Percentiles rank a stretch among this genome's conserved stretches.
Evolutionary conservation across 2,329 filamentous ascomycete species (phyloP).

Genomic region (Neonectria ditissima): DNA sequence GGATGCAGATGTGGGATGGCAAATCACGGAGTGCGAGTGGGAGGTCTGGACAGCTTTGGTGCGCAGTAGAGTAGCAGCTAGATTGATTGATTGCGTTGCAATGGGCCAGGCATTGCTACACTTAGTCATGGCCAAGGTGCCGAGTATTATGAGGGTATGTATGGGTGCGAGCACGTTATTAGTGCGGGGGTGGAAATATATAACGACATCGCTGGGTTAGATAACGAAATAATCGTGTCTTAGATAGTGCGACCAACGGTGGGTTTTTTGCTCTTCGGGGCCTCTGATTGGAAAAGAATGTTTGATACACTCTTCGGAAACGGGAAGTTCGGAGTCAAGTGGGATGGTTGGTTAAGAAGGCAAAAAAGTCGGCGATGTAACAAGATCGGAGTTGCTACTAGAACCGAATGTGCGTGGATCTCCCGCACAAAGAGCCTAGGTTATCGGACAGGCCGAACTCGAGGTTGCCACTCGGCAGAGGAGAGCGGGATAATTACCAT

Average conservation of each 20-base stretch:
- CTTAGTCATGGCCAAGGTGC: not conserved
- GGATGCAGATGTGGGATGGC: constrained; percentile 2
- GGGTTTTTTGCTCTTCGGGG: not conserved
- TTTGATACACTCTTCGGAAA: not conserved
- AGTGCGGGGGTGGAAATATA: constrained; percentile 8
- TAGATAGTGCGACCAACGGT: not conserved
- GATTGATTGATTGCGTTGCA: not conserved
- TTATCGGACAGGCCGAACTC: not conserved
- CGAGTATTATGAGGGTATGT: constrained; percentile 8
- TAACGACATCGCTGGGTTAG: constrained; percentile 14
- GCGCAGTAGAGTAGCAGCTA: not conserved
- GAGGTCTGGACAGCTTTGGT: not conserved
- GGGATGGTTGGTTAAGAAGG: not conserved
- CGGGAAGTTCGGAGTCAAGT: constrained; percentile 5
- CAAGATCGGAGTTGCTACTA: not conserved
- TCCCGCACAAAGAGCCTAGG: not conserved
- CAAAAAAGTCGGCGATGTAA: not conserved
- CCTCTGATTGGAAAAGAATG: constrained; percentile 6
- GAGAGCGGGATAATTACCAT: not conserved
- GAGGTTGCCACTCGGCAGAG: not conserved
- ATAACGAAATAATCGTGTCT: constrained; percentile 12
- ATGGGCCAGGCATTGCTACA: not conserved
- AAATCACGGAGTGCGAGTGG: not conserved
- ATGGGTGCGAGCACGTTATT: constrained; percentile 22
- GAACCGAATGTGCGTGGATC: not conserved